Evolutionary conservation across 2,329 filamentous ascomycete genomes (phyloP), one percentile per base, ranked within the genome.

Genomic region (Penicillium sp.): DNA sequence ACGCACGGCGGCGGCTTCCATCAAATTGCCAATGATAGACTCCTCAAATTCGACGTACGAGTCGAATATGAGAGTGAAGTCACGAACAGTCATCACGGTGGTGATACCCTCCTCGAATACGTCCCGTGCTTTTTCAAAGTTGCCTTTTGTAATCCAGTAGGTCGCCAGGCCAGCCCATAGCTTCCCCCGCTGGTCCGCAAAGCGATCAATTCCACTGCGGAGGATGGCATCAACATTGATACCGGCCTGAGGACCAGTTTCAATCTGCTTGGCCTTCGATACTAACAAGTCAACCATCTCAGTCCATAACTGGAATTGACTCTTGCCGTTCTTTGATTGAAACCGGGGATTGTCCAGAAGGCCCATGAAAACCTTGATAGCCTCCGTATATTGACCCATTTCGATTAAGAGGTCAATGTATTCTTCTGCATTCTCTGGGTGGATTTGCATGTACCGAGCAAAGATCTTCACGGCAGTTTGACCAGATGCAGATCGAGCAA

Each of bases 41-140:
- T 98, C 93, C 63, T 98, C 92, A 45, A 95, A 95, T 64, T 98
- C 92, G 20, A 85, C 82, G 57, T 96, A 98, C 0, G 89, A 85
- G 64, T 98, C 92, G 54, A 98, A 98, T 30, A 96, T 83, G 38
- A 96, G 77, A 1, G 89, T 93, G 59, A 98, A 98, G 66, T 98
- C 92, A 39, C 92, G 82, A 30, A 98, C 89, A 2, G 92, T 98
- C 90, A 96, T 96, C 47, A 95, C 93, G 1, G 90, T 96, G 8
- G 87, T 95, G 50, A 96, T 86, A 30, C 86, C 93, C 64, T 96
- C 89, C 65, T 98, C 92, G 50, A 95, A 96, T 3, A 93, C 75
- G 62, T 98, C 92, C 48, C 93, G 75, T 10, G 92, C 89, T 44
- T 83, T 82, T 67, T 96, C 93, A 57, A 95, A 96, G 57, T 84